These are phyloP conservation scores for Abelmoschus esculentus DNA, from an alignment of 345 rosid species.

Conservation along the genomic window DNA sequence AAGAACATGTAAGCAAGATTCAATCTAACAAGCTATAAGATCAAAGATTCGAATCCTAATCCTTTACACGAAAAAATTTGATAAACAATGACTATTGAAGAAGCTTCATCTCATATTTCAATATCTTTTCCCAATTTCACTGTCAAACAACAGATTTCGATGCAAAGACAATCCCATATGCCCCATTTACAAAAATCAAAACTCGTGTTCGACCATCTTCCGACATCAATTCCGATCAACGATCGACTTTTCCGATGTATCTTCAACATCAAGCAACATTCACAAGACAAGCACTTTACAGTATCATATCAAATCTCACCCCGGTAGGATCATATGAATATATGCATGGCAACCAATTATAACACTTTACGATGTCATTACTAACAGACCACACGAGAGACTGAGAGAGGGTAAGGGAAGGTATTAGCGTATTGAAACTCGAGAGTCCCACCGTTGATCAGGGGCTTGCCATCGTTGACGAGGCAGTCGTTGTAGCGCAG, in stretches of 20 bases:
- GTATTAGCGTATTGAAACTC: slow-evolving; percentile 79
- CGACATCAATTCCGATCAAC: neutral
- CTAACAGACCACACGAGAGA: slow-evolving; percentile 45
- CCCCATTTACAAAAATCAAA: neutral
- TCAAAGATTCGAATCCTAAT: no score
- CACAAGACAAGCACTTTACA: neutral
- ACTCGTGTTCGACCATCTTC: neutral
- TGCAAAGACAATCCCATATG: neutral
- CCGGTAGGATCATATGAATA: no score
- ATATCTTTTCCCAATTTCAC: no score
- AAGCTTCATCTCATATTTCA: neutral
- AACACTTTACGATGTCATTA: neutral
- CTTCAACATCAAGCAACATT: neutral
- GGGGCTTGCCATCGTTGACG: slow-evolving; percentile 72
- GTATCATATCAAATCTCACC: neutral
- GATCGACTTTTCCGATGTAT: no score
- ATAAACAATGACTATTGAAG: no score
- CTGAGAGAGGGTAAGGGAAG: slow-evolving; percentile 60
- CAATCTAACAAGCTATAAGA: no score
- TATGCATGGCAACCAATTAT: neutral
- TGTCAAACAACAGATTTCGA: neutral
- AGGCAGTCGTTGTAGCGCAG: slow-evolving; percentile 77
- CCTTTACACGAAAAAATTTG: no score
- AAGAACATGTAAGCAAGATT: no score
- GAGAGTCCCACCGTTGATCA: slow-evolving; percentile 46